phyloP scores from a whole-genome alignment of 2,329 filamentous ascomycete genomes.

The Nemania sp. region DNA sequence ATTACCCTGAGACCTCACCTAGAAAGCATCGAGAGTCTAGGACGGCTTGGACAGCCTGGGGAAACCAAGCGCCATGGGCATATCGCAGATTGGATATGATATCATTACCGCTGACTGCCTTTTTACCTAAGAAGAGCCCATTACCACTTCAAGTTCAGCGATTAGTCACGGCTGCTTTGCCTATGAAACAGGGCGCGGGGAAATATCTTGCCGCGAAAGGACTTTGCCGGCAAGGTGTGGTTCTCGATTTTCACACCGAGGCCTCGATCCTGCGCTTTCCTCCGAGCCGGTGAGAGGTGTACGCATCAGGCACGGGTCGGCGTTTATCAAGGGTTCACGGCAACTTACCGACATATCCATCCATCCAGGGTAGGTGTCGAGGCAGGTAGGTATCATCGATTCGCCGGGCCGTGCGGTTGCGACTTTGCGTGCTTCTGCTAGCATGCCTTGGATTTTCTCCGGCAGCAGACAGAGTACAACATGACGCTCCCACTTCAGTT shows the following conservation, averaged over 20 bases:
- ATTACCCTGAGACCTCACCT: neutral
- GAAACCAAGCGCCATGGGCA: neutral
- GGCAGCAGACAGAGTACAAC: no score
- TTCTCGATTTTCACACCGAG: slow-evolving; percentile 13
- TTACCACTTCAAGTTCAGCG: neutral
- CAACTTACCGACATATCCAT: slow-evolving; percentile 15
- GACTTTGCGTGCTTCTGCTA: neutral
- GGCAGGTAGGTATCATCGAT: slow-evolving; percentile 2
- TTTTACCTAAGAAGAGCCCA: neutral
- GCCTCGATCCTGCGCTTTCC: slow-evolving; percentile 1
- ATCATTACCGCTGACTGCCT: neutral
- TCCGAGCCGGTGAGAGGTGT: slow-evolving; percentile 8
- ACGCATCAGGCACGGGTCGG: neutral
- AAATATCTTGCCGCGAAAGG: no score
- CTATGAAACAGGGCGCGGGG: neutral
- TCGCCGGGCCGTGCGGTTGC: slow-evolving; percentile 18
- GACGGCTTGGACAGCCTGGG: neutral
- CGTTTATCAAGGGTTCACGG: slow-evolving; percentile 1
- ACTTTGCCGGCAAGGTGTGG: neutral
- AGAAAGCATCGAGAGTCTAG: neutral
- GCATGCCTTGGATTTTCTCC: neutral
- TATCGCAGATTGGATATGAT: neutral
- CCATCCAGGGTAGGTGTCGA: neutral
- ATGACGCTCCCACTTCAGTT: no score
- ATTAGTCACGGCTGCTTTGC: neutral